Conservation (phyloP, 768 basidiomycete genomes). For the Nidularia pulvinata region DNA sequence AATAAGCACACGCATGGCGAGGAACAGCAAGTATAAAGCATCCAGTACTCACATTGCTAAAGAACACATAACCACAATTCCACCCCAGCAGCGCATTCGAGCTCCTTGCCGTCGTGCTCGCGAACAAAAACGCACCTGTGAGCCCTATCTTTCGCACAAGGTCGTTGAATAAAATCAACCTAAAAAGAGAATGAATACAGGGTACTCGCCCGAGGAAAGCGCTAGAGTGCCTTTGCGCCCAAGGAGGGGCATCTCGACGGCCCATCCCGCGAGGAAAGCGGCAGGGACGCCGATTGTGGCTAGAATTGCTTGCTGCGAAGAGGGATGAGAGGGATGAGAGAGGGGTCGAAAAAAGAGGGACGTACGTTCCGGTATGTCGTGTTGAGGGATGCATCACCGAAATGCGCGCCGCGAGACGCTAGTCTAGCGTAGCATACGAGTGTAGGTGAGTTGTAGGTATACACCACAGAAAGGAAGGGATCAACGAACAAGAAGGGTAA, state of each 20-base stretch:
- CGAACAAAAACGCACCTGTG: conserved; percentile 74
- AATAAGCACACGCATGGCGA: not conserved
- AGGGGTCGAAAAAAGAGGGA: not conserved
- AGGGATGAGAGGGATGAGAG: not conserved
- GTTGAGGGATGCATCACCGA: conserved; percentile 64
- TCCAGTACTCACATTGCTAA: conserved; percentile 51
- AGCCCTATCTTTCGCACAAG: conserved; percentile 50
- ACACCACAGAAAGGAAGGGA: not conserved
- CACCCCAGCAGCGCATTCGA: conserved; percentile 70
- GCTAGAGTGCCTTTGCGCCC: conserved; percentile 72
- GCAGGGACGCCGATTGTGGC: conserved; percentile 67
- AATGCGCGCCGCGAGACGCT: conserved; percentile 57
- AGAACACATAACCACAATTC: conserved; percentile 74
- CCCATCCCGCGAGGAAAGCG: conserved; percentile 66
- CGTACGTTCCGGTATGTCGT: conserved; percentile 73
- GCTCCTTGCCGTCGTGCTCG: conserved; percentile 67
- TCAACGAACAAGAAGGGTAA: conserved; percentile 12
- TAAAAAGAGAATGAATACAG: conserved; percentile 4
- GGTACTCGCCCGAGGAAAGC: conserved; percentile 56
- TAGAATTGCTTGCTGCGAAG: conserved; percentile 60
- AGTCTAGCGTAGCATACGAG: conserved; percentile 33
- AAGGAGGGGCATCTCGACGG: conserved; percentile 60
- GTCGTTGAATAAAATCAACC: conserved; percentile 40
- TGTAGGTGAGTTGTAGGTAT: not conserved
- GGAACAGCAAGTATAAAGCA: not conserved